Evolutionary conservation across 2,329 filamentous ascomycete species (phyloP), one percentile per base, ranked within the genome.

Genomic region (Graphilbum ipis-grandicollis): DNA sequence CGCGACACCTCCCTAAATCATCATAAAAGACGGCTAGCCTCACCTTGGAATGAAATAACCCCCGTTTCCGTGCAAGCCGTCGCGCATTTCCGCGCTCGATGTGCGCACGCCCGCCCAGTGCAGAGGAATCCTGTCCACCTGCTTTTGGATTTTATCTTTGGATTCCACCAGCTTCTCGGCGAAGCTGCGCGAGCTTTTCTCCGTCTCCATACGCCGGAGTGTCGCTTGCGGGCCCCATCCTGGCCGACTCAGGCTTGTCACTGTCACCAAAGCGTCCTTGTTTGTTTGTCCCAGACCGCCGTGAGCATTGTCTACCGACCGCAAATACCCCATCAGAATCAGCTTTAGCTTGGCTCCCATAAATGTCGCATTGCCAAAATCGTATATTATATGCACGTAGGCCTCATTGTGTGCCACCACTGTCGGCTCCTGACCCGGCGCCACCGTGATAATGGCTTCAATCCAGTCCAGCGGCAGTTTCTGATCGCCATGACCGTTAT

Each of bases 271-370:
- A 1, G 61, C 55, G 34, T 71, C 65, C 3, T 54, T 21, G 0
- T 51, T 36, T 0, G 52, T 48, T 2, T 53, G 30, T 6, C 22
- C 39, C 37, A 13, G 40, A 40, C 4, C 39, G 38, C 10, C 21
- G 21, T 23, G 6, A n/a, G n/a, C n/a, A n/a, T 37, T 2, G 46
- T 42, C 10, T 57, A 17, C 47, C 0, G 58, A 53, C 21, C 66
- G 66, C 2, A 80, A 48, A 26, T 68, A 75, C 0, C 69, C 74
- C 68, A 80, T 71, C 4, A 78, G 48, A 2, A 73, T 50, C 5
- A 78, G 48, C 21, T 68, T 61, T 2, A 80, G 38, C 31, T 54
- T 58, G 0, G 55, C 45, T 5, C 57, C 55, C 30, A 62, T 50
- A 34, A 73, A 64, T 0, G 51, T 46, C 0, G 44, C 47, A 0